Evolutionary conservation across 2,329 filamentous ascomycete species (phyloP).

Genomic region (Cladosporium sp.): DNA sequence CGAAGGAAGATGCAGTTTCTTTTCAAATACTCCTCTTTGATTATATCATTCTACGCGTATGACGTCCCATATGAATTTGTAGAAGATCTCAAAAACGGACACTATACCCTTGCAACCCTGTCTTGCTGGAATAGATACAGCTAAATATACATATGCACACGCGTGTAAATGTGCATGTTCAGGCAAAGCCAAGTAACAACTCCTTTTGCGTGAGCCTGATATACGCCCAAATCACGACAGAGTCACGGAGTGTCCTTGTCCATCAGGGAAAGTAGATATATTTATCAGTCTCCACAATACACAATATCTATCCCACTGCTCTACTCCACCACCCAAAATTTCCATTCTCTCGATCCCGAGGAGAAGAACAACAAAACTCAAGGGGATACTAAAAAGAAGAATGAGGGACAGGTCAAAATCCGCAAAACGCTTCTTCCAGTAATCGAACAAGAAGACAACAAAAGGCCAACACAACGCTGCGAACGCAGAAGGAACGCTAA

Average conservation of each 20-base stretch:
- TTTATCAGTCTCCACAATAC: background rate
- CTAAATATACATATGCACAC: too few species aligned
- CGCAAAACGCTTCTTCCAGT: conserved; percentile 1
- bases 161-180: too few species aligned
- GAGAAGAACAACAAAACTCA: background rate
- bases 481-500: background rate
- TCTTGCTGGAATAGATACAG: too few species aligned
- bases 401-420: background rate
- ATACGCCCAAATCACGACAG: background rate
- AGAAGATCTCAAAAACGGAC: background rate
- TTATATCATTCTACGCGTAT: too few species aligned
- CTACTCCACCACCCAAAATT: background rate
- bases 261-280: background rate
- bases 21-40: too few species aligned
- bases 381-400: background rate
- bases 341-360: background rate
- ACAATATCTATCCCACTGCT: background rate
- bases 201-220: too few species aligned
- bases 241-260: background rate
- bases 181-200: too few species aligned
- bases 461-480: conserved; percentile 6
- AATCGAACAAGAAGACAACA: background rate
- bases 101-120: background rate
- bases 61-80: too few species aligned
- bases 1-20: too few species aligned